phyloP scores from a whole-genome alignment of 2,329 filamentous ascomycete species.

The Hyphodiscus sp. region DNA sequence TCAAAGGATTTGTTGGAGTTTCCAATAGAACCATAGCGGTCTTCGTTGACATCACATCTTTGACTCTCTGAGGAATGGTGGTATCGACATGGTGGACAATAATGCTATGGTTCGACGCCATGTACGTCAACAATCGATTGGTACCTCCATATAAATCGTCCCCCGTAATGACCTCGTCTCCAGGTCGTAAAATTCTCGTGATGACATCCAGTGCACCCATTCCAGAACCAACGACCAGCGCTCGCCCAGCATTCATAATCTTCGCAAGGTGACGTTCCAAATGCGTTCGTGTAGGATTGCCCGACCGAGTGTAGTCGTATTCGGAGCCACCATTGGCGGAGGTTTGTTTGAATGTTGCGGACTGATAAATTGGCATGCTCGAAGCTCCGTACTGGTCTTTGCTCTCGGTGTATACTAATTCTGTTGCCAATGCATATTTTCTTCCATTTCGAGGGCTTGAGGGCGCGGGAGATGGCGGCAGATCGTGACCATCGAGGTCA shows the following conservation, averaged over 20 bases:
- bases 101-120: conserved; percentile 84
- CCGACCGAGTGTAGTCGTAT: conserved; percentile 97
- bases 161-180: conserved; percentile 94
- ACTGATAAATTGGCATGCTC: conserved; percentile 96
- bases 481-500: conserved; percentile 75
- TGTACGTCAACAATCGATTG: conserved; percentile 86
- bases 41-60: conserved; percentile 63
- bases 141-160: conserved; percentile 96
- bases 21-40: conserved; percentile 95
- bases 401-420: conserved; percentile 92
- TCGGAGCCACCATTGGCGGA: conserved; percentile 73
- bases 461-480: conserved; percentile 87
- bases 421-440: conserved; percentile 89
- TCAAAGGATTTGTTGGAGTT: conserved; percentile 93
- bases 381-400: conserved; percentile 97
- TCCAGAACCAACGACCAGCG: conserved; percentile 87
- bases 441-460: conserved; percentile 82
- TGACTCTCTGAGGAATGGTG: conserved; percentile 67
- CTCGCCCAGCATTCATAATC: conserved; percentile 93
- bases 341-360: conserved; percentile 94
- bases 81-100: conserved; percentile 96
- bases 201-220: conserved; percentile 98
- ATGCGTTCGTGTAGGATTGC: conserved; percentile 93
- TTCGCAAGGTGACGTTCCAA: conserved; percentile 95
- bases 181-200: conserved; percentile 79